Conservation (phyloP, 495 filamentous ascomycete species). For the Penicillium egyptiacum region DNA sequence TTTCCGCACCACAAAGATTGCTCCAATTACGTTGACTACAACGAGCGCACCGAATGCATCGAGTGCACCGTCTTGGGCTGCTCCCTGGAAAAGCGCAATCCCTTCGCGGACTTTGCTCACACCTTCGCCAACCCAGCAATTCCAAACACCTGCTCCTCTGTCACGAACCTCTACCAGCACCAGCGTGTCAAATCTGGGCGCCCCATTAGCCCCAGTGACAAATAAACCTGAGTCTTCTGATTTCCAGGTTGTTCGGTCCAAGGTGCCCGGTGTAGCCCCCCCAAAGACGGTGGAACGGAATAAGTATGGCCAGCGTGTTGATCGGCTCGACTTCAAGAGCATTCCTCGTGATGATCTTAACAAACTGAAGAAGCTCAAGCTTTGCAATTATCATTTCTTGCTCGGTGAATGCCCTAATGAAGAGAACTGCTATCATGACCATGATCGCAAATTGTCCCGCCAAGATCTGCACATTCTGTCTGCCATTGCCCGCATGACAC, state of each 20-base stretch:
- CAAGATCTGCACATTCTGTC: constrained; percentile 67
- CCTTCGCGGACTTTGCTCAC: constrained; percentile 38
- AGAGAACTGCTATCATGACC: constrained; percentile 70
- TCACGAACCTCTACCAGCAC: constrained; percentile 45
- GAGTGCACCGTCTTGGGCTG: constrained; percentile 38
- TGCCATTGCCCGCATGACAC: constrained; percentile 73
- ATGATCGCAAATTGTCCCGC: constrained; percentile 66
- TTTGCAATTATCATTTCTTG: constrained; percentile 85
- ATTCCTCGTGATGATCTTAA: constrained; percentile 60
- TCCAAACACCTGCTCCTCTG: constrained; percentile 31
- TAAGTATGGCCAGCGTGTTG: constrained; percentile 69
- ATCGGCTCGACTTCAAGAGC: constrained; percentile 51
- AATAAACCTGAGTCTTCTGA: constrained; percentile 34
- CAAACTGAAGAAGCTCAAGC: constrained; percentile 65
- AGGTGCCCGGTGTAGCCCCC: constrained; percentile 49
- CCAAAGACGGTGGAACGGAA: constrained; percentile 65
- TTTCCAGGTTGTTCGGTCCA: constrained; percentile 50
- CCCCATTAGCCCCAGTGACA: constrained; percentile 35
- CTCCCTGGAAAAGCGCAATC: constrained; percentile 39
- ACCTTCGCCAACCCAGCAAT: constrained; percentile 45
- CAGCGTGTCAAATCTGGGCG: constrained; percentile 38
- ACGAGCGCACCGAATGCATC: background rate
- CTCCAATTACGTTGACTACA: background rate
- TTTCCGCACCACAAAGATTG: constrained; percentile 67
- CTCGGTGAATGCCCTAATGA: constrained; percentile 68